Conservation (phyloP, 2,329 filamentous ascomycete species). For the Colletotrichum phormii region DNA sequence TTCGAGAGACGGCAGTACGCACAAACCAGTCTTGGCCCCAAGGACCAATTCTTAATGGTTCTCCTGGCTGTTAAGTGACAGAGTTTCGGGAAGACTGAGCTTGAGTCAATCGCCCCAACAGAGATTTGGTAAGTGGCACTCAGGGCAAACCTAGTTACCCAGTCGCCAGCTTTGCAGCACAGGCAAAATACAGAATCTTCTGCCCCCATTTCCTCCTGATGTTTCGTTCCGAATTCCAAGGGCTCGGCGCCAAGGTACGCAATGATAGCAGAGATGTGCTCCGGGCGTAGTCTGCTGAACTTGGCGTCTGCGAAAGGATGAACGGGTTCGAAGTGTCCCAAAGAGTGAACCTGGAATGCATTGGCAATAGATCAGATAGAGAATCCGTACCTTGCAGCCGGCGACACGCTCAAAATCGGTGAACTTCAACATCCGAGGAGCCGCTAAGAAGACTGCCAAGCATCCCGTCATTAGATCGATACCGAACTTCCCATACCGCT, state of each 20-base stretch:
- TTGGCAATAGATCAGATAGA: neutral
- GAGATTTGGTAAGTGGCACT: neutral
- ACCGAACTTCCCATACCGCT: neutral
- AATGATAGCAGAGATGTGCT: neutral
- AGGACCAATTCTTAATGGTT: neutral
- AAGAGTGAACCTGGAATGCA: neutral
- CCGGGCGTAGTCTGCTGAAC: neutral
- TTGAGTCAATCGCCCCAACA: constrained; percentile 9
- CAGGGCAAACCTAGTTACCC: neutral
- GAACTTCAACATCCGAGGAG: neutral
- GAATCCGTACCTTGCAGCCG: neutral
- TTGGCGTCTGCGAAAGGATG: neutral
- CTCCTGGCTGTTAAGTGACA: constrained; percentile 11
- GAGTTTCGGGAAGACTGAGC: constrained; percentile 27
- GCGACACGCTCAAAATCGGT: neutral
- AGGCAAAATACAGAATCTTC: neutral
- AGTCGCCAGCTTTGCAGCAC: neutral
- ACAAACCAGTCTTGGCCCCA: constrained; percentile 5
- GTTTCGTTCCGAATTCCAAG: constrained; percentile 13
- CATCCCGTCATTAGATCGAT: neutral
- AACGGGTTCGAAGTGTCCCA: too few relatives aligned
- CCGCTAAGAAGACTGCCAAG: constrained; percentile 3
- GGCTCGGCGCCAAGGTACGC: constrained; percentile 22
- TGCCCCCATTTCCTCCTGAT: constrained; percentile 1
- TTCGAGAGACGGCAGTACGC: neutral